Evolutionary conservation across 2,329 filamentous ascomycete genomes (phyloP).

Genomic region (Pseudocercospora macadamiae): DNA sequence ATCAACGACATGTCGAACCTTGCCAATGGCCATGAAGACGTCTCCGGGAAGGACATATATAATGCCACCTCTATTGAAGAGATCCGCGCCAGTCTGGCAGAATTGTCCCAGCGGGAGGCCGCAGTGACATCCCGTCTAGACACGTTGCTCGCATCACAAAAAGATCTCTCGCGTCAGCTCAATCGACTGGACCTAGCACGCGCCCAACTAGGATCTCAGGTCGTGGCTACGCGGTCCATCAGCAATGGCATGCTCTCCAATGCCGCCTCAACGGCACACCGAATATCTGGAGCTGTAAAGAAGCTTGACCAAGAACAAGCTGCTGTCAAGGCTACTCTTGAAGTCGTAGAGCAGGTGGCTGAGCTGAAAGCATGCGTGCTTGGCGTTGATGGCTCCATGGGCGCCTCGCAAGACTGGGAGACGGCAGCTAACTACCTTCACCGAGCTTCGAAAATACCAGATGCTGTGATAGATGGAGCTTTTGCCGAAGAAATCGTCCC

Average conservation of each 20-base stretch:
- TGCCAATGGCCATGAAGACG: conserved; percentile 13
- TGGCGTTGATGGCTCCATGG: conserved; percentile 94
- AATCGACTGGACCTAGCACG: conserved; percentile 85
- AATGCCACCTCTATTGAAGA: conserved; percentile 75
- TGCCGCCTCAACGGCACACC: conserved; percentile 80
- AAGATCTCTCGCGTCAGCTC: conserved; percentile 83
- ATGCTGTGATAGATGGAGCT: conserved; percentile 75
- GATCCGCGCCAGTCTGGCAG: conserved; percentile 74
- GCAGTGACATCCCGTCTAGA: conserved; percentile 74
- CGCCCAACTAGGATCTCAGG: conserved; percentile 84
- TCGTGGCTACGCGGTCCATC: conserved; percentile 78
- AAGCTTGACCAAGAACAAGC: conserved; percentile 88
- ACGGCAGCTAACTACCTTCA: conserved; percentile 88
- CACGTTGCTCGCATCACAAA: conserved; percentile 76
- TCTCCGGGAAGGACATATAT: too few relatives aligned
- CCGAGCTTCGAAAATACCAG: conserved; percentile 78
- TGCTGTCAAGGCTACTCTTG: conserved; percentile 84
- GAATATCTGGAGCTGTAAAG: conserved; percentile 85
- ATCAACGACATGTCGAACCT: conserved; percentile 14
- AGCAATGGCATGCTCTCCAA: conserved; percentile 88
- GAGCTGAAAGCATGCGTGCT: conserved; percentile 97
- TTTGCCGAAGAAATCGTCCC: conserved; percentile 94
- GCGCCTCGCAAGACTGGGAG: conserved; percentile 97
- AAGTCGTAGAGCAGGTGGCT: conserved; percentile 92
- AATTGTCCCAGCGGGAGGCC: conserved; percentile 76